phyloP scores from a whole-genome alignment of 2,329 filamentous ascomycete species.

The Cyphellophora europaea region DNA sequence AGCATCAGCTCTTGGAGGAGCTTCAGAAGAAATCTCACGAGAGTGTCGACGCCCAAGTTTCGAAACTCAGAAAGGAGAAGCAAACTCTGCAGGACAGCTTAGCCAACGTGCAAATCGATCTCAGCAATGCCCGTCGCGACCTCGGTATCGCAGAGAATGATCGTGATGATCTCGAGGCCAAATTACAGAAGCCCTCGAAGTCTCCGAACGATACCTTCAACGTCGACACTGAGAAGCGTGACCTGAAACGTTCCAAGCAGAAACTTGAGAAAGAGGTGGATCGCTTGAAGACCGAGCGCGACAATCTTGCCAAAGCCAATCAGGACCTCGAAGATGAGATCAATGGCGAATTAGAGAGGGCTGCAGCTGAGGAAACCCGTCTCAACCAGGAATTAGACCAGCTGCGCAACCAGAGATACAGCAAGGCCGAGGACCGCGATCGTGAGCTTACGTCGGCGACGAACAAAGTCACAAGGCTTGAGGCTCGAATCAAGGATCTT shows the following conservation, averaged over 20 bases:
- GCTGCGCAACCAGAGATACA: constrained; percentile 42
- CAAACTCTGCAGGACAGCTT: constrained; percentile 56
- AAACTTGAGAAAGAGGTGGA: constrained; percentile 60
- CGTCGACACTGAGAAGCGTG: constrained; percentile 59
- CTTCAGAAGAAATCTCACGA: constrained; percentile 48
- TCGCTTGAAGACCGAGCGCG: constrained; percentile 56
- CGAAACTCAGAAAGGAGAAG: constrained; percentile 51
- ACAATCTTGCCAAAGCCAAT: constrained; percentile 46
- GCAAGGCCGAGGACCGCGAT: constrained; percentile 31
- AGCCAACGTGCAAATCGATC: constrained; percentile 48
- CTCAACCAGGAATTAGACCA: constrained; percentile 39
- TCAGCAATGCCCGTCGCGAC: constrained; percentile 49
- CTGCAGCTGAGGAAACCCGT: constrained; percentile 56
- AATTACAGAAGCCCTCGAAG: constrained; percentile 47
- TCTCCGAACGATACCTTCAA: constrained; percentile 50
- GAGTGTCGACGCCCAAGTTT: constrained; percentile 50
- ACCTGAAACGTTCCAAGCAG: constrained; percentile 57
- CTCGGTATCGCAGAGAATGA: constrained; percentile 53
- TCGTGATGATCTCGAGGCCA: constrained; percentile 55
- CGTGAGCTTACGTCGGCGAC: constrained; percentile 44
- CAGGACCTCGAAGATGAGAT: constrained; percentile 53
- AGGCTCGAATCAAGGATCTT: constrained; percentile 43
- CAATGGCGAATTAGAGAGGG: constrained; percentile 57
- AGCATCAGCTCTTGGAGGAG: constrained; percentile 51
- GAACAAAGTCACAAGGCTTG: constrained; percentile 56